Base-by-base conservation (phyloP, 495 filamentous ascomycete genomes). In the Elaphomyces granulatus region DNA sequence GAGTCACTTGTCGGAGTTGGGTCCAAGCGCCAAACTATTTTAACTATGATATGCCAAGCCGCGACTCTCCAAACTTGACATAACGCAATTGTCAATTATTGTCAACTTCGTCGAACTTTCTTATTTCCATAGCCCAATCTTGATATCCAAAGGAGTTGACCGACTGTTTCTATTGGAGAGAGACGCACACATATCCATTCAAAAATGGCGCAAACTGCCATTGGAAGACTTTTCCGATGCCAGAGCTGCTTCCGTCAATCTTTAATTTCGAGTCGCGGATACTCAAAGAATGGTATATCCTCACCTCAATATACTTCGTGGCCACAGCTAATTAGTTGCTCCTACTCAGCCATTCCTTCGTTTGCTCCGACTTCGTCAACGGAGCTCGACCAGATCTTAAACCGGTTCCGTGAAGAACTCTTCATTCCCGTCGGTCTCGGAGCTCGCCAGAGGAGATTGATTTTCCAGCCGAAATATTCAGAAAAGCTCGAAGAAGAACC, bases 361-460 rank as follows among this genome's bases (percentile, higher is more conserved):
- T 76, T 78, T 49, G 38, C 49, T 3, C 48, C 62, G n/a, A 69
- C 66, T n/a, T 64, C 64, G 20, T 66, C 65, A 38, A 41, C 59
- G 23, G 60, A 76, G 47, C 58, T 79, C 40, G 61, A 77, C 45
- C 42, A 56, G 30, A 53, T 63, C 19, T 68, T 80, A 42, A 42
- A 53, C 40, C 61, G 48, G n/a, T 70, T 81, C 56, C 75, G 77
- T 42, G 48, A 69, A 42, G 65, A 77, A 34, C 59, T 80, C 51
- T 75, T 87, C 55, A 66, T 85, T 10, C 78, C 80, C 1, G 47
- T 59, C 6, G 73, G 74, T 47, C 71, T 87, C 2, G 48, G 60
- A n/a, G 36, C 43, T 9, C 60, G 59, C 2, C 77, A 82, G 47
- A 64, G 63, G 46, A 65, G 64, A 36, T 65, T 69, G 34, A 60